A percentile compares a stretch with the other conserved stretches of the same genome.
Evolutionary conservation across 2,329 filamentous ascomycete species (phyloP).

Genomic region (Fusarium brachygibbosum): DNA sequence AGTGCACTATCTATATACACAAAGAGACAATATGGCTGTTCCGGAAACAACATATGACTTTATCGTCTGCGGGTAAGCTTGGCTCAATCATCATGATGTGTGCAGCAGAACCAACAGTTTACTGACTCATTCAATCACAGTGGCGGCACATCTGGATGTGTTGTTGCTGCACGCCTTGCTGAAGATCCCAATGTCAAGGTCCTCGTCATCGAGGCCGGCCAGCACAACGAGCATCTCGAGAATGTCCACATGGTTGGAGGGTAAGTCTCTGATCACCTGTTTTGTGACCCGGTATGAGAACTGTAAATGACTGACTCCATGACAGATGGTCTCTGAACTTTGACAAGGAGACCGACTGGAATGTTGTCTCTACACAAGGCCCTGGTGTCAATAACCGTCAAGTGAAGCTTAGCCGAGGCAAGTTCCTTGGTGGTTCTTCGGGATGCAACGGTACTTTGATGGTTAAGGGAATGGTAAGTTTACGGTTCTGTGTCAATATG

Average conservation of each 20-base stretch:
- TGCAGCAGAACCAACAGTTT: neutral
- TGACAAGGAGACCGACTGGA: constrained; percentile 65
- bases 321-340: constrained; percentile 60
- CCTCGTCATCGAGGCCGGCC: constrained; percentile 56
- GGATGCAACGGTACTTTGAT: constrained; percentile 65
- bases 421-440: constrained; percentile 64
- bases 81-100: neutral
- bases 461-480: constrained; percentile 58
- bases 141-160: constrained; percentile 56
- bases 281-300: too few species aligned
- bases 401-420: constrained; percentile 63
- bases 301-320: neutral
- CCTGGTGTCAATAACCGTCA: constrained; percentile 57
- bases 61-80: constrained; percentile 53
- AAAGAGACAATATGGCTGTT: constrained; percentile 33
- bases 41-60: constrained; percentile 51
- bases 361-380: constrained; percentile 59
- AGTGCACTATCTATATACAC: neutral
- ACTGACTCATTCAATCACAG: constrained; percentile 28
- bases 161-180: constrained; percentile 56
- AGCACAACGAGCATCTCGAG: constrained; percentile 59
- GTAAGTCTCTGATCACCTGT: constrained; percentile 44
- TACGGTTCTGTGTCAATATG: fast-evolving
- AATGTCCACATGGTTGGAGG: constrained; percentile 66
- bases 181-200: constrained; percentile 51